Conservation (phyloP, 805 yeast species). For the Ogataea pignaliae region DNA sequence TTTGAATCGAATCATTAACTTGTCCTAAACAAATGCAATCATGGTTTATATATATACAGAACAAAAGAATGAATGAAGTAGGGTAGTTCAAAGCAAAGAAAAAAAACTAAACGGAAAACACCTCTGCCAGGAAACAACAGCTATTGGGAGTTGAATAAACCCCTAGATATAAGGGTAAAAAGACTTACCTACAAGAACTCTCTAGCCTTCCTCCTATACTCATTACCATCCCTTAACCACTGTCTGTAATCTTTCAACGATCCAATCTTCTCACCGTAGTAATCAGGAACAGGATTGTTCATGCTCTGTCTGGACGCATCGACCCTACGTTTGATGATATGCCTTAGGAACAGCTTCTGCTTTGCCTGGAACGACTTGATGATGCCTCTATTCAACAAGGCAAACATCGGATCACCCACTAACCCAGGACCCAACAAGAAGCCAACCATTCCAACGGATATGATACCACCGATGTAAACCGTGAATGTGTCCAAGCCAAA, state of each 20-base stretch:
- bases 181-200: slow-evolving; percentile 53
- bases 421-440: slow-evolving; percentile 77
- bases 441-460: slow-evolving; percentile 72
- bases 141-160: background rate
- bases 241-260: slow-evolving; percentile 82
- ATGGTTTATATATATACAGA: background rate
- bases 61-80: background rate
- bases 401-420: slow-evolving; percentile 66
- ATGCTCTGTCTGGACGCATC: slow-evolving; percentile 89
- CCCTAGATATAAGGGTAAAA: background rate
- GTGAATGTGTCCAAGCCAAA: slow-evolving; percentile 88
- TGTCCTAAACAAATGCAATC: no score
- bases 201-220: slow-evolving; percentile 76
- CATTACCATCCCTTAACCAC: slow-evolving; percentile 94
- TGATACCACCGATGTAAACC: slow-evolving; percentile 69
- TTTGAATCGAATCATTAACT: no score
- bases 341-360: slow-evolving; percentile 71
- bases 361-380: slow-evolving; percentile 49
- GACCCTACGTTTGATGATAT: slow-evolving; percentile 73
- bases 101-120: background rate
- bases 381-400: slow-evolving; percentile 42
- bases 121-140: background rate
- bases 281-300: slow-evolving; percentile 96
- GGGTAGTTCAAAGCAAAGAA: background rate
- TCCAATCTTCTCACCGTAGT: slow-evolving; percentile 93